Percentiles rank a stretch among this genome's conserved stretches.
These are phyloP conservation scores for Claviceps fusiformis DNA, from an alignment of 2,329 filamentous ascomycete genomes.

Conservation along the genomic window DNA sequence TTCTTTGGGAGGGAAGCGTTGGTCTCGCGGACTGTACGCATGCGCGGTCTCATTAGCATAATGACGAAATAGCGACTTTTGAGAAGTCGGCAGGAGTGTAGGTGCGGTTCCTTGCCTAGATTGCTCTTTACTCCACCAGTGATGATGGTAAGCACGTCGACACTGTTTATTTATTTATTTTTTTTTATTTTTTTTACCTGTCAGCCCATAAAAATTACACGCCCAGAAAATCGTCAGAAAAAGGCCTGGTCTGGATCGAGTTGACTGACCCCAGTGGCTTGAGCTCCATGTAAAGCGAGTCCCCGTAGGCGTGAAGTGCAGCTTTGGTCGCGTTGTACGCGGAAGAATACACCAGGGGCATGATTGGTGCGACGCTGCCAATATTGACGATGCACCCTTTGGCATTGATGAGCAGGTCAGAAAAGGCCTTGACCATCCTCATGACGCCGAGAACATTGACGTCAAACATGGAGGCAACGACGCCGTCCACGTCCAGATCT, in stretches of 20 bases:
- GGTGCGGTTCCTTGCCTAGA: slow-evolving; percentile 5
- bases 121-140: slow-evolving; percentile 9
- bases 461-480: slow-evolving; percentile 24
- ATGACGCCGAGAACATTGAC: slow-evolving; percentile 27
- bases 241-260: not conserved
- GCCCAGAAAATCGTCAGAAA: not conserved
- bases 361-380: slow-evolving; percentile 12
- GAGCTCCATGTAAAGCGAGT: slow-evolving; percentile 12
- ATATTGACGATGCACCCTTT: slow-evolving; percentile 14
- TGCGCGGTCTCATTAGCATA: not conserved
- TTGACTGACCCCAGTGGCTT: slow-evolving; percentile 10
- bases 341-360: slow-evolving; percentile 9
- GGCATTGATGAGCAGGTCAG: slow-evolving; percentile 10
- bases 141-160: slow-evolving; percentile 8
- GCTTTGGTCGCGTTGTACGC: slow-evolving; percentile 13
- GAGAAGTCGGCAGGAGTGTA: too few species aligned
- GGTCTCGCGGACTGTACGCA: slow-evolving; percentile 5
- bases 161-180: not conserved
- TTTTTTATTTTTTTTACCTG: not conserved
- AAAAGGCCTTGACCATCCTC: slow-evolving; percentile 11
- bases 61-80: not conserved
- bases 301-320: slow-evolving; percentile 11
- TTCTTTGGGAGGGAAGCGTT: slow-evolving; percentile 4
- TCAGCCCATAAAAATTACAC: not conserved
- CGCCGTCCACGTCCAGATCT: slow-evolving; percentile 15